phyloP scores from a whole-genome alignment of 2,329 filamentous ascomycete species.

The Arthroderma sp. region DNA sequence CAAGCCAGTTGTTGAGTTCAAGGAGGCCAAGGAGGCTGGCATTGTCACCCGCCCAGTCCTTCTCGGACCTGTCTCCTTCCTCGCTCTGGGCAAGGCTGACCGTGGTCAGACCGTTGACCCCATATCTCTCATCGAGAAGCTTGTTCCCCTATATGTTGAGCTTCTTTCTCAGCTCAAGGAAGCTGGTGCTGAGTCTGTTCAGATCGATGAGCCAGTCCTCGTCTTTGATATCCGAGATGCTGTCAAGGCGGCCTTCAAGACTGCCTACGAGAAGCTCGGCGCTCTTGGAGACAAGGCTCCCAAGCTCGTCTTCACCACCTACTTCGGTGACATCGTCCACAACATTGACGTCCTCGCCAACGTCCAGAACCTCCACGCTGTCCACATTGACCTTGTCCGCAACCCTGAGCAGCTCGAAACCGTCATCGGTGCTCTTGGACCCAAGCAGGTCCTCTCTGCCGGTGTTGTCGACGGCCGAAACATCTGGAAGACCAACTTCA shows the following conservation, averaged over 20 bases:
- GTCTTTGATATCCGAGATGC: slow-evolving; percentile 86
- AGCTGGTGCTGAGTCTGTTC: slow-evolving; percentile 88
- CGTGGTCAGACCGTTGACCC: slow-evolving; percentile 85
- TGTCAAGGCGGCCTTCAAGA: slow-evolving; percentile 95
- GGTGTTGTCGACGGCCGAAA: slow-evolving; percentile 98
- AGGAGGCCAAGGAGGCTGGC: slow-evolving; percentile 95
- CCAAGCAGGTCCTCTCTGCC: slow-evolving; percentile 80
- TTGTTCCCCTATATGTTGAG: slow-evolving; percentile 88
- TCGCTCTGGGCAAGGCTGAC: slow-evolving; percentile 95
- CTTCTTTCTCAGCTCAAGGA: slow-evolving; percentile 87
- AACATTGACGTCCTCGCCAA: slow-evolving; percentile 84
- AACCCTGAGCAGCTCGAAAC: slow-evolving; percentile 94
- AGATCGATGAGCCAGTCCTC: slow-evolving; percentile 95
- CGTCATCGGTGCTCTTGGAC: slow-evolving; percentile 68
- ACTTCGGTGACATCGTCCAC: slow-evolving; percentile 99
- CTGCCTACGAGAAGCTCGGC: slow-evolving; percentile 78
- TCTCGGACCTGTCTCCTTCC: slow-evolving; percentile 92
- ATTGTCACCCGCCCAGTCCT: slow-evolving; percentile 87
- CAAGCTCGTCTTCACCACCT: slow-evolving; percentile 82
- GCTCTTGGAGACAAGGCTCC: slow-evolving; percentile 65
- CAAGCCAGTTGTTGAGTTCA: slow-evolving; percentile 90
- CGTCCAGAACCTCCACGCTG: slow-evolving; percentile 59
- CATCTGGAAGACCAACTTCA: slow-evolving; percentile 99
- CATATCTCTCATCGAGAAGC: slow-evolving; percentile 85
- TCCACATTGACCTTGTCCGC: slow-evolving; percentile 93